Conservation (phyloP, 1,284 basidiomycete species). For the Leucoagaricus sp. region DNA sequence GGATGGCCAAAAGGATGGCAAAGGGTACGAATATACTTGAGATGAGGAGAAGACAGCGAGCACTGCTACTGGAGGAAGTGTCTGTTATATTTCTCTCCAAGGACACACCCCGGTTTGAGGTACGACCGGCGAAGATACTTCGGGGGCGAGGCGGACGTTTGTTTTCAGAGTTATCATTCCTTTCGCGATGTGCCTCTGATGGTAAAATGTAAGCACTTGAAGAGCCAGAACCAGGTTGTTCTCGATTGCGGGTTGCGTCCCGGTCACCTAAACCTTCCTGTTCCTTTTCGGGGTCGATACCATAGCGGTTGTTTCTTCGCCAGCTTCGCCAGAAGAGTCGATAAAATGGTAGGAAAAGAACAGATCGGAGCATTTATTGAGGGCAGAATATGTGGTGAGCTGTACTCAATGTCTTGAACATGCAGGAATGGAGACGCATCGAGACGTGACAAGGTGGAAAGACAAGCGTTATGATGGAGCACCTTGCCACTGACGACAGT, state of each 20-base stretch:
- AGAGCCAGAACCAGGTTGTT: no score
- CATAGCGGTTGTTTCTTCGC: no score
- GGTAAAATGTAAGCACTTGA: no score
- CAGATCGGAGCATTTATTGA: not conserved
- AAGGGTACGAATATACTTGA: constrained; percentile 76
- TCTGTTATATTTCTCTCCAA: not conserved
- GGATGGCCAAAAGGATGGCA: constrained; percentile 79
- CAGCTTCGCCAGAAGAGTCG: constrained; percentile 24
- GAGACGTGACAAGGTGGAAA: not conserved
- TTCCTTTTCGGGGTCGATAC: not conserved
- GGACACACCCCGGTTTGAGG: not conserved
- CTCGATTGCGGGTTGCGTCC: no score
- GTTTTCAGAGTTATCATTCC: not conserved
- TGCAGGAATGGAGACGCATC: not conserved
- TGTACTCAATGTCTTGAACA: not conserved
- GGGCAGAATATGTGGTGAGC: not conserved
- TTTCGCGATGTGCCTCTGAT: not conserved
- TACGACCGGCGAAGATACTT: not conserved
- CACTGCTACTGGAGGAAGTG: constrained; percentile 39
- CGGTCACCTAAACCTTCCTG: not conserved
- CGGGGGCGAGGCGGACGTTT: no score
- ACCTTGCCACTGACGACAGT: not conserved
- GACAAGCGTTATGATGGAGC: not conserved
- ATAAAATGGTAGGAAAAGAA: not conserved
- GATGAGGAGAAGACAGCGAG: constrained; percentile 53